phyloP scores from a whole-genome alignment of 768 basidiomycete species.

The Lentinula detonsa region DNA sequence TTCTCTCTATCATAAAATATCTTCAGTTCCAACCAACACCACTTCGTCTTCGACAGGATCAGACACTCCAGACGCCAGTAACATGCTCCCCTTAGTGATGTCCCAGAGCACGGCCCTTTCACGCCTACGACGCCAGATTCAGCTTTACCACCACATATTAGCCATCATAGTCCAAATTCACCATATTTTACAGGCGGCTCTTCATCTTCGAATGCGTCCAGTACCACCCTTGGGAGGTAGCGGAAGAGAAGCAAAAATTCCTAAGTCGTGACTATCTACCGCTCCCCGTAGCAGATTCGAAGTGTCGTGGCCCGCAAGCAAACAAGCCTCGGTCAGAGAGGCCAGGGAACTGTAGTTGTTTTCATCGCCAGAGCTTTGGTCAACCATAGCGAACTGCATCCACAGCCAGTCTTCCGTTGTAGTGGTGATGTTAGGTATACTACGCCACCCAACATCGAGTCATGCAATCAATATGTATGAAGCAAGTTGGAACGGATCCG shows the following conservation, averaged over 20 bases:
- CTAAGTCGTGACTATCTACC: constrained; percentile 60
- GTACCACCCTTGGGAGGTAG: constrained; percentile 14
- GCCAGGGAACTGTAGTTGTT: constrained; percentile 66
- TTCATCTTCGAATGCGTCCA: constrained; percentile 32
- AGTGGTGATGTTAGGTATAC: constrained; percentile 76
- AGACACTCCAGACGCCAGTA: neutral
- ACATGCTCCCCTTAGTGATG: constrained; percentile 16
- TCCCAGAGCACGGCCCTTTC: constrained; percentile 23
- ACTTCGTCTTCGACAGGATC: neutral
- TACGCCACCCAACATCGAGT: constrained; percentile 75
- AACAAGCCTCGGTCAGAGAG: constrained; percentile 66
- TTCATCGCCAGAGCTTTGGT: constrained; percentile 33
- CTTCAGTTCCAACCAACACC: neutral
- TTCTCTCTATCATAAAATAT: neutral
- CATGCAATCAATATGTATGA: constrained; percentile 94
- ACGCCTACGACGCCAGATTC: constrained; percentile 5
- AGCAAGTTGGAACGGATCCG: constrained; percentile 27
- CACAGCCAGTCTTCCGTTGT: constrained; percentile 99
- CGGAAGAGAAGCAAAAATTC: constrained; percentile 31
- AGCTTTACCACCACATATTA: neutral
- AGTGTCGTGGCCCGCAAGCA: constrained; percentile 77
- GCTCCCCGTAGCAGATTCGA: constrained; percentile 62
- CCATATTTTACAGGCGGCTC: constrained; percentile 30
- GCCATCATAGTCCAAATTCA: constrained; percentile 18
- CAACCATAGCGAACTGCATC: constrained; percentile 91